Percentiles rank a stretch among this genome's conserved stretches.
phyloP scores from a whole-genome alignment of 2,329 filamentous ascomycete genomes.

The Penicillium sp. region DNA sequence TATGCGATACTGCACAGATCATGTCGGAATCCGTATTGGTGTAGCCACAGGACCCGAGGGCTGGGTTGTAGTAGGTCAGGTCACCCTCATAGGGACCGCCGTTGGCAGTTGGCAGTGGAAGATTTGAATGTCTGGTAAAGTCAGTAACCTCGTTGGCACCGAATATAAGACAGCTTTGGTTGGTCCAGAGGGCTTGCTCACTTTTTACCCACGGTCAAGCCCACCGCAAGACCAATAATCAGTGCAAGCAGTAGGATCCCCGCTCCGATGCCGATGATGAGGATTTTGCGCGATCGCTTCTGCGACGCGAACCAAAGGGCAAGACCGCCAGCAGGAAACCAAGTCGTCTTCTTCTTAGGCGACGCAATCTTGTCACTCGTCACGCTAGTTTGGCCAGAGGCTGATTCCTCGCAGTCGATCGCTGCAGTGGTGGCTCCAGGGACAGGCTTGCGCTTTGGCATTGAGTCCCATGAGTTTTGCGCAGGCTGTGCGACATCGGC shows the following conservation, averaged over 20 bases:
- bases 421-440: constrained; percentile 7
- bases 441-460: constrained; percentile 28
- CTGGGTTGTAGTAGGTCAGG: constrained; percentile 72
- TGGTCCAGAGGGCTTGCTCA: constrained; percentile 8
- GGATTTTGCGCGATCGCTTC: constrained; percentile 26
- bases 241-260: constrained; percentile 27
- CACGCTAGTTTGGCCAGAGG: background rate
- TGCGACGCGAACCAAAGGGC: constrained; percentile 19
- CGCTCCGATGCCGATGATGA: constrained; percentile 25
- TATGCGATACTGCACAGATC: constrained; percentile 70
- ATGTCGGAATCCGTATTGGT: constrained; percentile 60
- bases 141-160: background rate
- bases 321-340: background rate
- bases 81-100: constrained; percentile 65
- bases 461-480: constrained; percentile 8
- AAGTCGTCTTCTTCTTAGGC: background rate
- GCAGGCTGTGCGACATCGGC: constrained; percentile 7
- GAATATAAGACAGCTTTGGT: background rate
- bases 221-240: constrained; percentile 36
- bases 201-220: constrained; percentile 32
- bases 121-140: constrained; percentile 22
- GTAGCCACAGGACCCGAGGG: constrained; percentile 72
- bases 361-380: background rate
- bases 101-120: constrained; percentile 42
- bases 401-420: constrained; percentile 7